Base-by-base conservation (phyloP, 345 rosid species). In the Camelina sativa region DNA sequence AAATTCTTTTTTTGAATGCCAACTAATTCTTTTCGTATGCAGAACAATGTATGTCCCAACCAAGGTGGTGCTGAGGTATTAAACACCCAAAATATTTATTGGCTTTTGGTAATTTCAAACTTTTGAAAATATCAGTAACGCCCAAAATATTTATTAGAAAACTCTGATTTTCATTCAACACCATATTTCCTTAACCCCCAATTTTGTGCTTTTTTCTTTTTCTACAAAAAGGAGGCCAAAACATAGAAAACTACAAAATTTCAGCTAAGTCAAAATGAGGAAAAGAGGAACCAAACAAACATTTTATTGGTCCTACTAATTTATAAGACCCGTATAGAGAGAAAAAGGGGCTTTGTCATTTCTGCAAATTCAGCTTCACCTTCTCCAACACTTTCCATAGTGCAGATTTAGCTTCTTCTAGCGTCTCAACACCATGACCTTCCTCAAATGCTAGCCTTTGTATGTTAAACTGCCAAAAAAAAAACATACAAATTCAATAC, bases 351-450 rank as follows among this genome's bases (percentile, higher is more conserved):
- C 1, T 53, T 43, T 71, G 80, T 77, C 71, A 82, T 74, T 73
- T 78, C 77, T 84, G 89, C 80, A 88, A 60, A 73, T 82, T 85
- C 62, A 90, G 83, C 80, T 77, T 83, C 6, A 91, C 91, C 77
- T 80, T 83, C 35, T 92, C 80, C 62, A 95, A 78, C 71, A 95
- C 82, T 74, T 86, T 90, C 89, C 86, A 70, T 15, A 92, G 68
- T 52, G 98, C 98, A 74, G 84, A 69, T 78, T 95, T 92, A 28
- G 99, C 99, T 83, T 92, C 92, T 76, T 90, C 99, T 37, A 95
- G 61, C 15, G 94, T 95, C 82, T 92, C 94, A 34, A 95, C 86
- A 15, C 76, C 73, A 11, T 83, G 84, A 38, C 91, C 96, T 63
- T 84, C 94, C 41, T 92, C 98, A 74, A 95, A 95, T 25, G 97